These are phyloP conservation scores for Debaryomyces subglobosus DNA, from an alignment of 1,139 yeast genomes.

Conservation along the genomic window DNA sequence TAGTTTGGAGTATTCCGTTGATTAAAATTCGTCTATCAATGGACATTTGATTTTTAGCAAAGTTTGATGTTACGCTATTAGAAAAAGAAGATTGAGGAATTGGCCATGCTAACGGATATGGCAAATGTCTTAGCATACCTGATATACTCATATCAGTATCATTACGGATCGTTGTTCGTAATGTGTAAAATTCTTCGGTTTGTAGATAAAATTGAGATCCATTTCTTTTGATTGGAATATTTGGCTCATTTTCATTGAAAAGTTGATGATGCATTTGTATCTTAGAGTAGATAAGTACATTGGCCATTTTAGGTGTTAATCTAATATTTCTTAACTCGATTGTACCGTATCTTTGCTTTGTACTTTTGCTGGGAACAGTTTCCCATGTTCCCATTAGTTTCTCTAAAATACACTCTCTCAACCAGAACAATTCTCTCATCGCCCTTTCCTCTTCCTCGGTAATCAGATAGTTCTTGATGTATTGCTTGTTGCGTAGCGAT, in stretches of 20 bases:
- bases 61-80: constrained; percentile 14
- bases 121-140: constrained; percentile 71
- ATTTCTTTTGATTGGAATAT: constrained; percentile 9
- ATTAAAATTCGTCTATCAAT: constrained; percentile 57
- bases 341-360: constrained; percentile 47
- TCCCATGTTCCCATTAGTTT: constrained; percentile 69
- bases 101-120: constrained; percentile 41
- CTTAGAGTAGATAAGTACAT: constrained; percentile 50
- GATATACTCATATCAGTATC: constrained; percentile 38
- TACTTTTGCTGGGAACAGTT: constrained; percentile 22
- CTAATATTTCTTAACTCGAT: constrained; percentile 70
- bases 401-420: constrained; percentile 63
- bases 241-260: constrained; percentile 17
- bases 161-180: constrained; percentile 51
- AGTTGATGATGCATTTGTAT: constrained; percentile 43
- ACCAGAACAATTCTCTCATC: constrained; percentile 77
- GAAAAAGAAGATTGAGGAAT: constrained; percentile 14
- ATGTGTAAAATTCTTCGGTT: constrained; percentile 52
- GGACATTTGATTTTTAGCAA: constrained; percentile 24
- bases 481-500: constrained; percentile 73
- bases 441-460: constrained; percentile 55
- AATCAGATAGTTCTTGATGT: constrained; percentile 61
- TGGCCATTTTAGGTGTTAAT: constrained; percentile 56
- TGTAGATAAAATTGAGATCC: constrained; percentile 31
- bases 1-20: constrained; percentile 68